A percentile compares a stretch with the other conserved stretches of the same genome.
Conservation (phyloP, 192 early-diverging fungal species). For the Coemansia sp. region DNA sequence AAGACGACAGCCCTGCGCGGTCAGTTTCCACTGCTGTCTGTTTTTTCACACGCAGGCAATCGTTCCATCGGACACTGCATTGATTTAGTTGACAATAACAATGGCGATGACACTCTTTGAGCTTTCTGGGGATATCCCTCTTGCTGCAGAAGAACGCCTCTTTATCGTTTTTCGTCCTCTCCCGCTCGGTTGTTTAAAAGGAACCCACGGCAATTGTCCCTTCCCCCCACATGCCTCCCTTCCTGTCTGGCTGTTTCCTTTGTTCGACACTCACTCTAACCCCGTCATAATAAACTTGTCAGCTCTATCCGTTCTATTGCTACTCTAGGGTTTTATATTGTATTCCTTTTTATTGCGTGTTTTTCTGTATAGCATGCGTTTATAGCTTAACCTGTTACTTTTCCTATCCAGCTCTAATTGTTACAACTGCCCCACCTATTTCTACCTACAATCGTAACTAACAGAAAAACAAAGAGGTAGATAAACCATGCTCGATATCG, state of each 20-base stretch:
- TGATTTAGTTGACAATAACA: constrained; percentile 1
- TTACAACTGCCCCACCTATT: not conserved
- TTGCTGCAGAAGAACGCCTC: constrained; percentile 2
- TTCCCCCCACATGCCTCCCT: constrained; percentile 3
- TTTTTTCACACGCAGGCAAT: constrained; percentile 5
- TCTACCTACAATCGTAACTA: not conserved
- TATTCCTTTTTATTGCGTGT: not conserved
- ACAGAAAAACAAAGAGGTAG: not conserved
- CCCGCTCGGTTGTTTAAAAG: not conserved
- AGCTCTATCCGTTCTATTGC: too few species aligned
- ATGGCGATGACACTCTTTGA: not conserved
- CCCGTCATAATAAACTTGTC: too few species aligned
- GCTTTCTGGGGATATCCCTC: not conserved
- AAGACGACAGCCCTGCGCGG: not conserved
- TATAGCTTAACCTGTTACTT: not conserved
- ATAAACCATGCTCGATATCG: constrained; percentile 1
- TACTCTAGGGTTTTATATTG: not conserved
- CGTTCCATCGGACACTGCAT: not conserved
- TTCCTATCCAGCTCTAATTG: not conserved
- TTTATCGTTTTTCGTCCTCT: not conserved
- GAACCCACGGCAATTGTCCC: not conserved
- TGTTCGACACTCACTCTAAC: not conserved
- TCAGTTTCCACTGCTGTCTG: not conserved
- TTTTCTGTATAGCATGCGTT: not conserved
- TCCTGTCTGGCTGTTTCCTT: not conserved